These are phyloP conservation scores for Cryptococcus sp. DNA, from an alignment of 1,284 basidiomycete genomes.

Conservation along the genomic window DNA sequence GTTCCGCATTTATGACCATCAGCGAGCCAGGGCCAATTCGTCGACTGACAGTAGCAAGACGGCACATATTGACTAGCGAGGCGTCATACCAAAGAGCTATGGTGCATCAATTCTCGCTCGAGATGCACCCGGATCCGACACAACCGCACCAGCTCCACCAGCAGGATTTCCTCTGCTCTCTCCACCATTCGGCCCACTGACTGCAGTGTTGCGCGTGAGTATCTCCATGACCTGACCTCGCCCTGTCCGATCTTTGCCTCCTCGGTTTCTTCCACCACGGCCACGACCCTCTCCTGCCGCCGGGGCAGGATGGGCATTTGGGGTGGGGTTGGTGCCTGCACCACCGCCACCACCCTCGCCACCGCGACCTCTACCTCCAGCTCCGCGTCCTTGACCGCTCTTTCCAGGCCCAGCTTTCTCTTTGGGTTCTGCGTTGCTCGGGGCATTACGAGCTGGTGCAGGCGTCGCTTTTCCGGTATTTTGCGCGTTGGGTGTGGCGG, in stretches of 20 bases:
- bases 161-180: neutral
- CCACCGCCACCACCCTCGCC: neutral
- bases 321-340: neutral
- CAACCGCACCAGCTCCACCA: neutral
- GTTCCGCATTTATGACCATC: too few species aligned
- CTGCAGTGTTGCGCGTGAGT: slow-evolving; percentile 17
- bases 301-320: neutral
- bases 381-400: slow-evolving; percentile 1
- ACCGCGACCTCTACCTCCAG: slow-evolving; percentile 6
- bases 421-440: too few species aligned
- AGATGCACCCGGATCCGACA: neutral
- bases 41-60: too few species aligned
- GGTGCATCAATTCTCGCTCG: slow-evolving; percentile 1
- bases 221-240: slow-evolving; percentile 25
- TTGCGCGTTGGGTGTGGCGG: neutral
- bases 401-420: too few species aligned
- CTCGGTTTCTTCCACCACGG: slow-evolving; percentile 10
- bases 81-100: too few species aligned
- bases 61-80: too few species aligned
- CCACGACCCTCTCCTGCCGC: slow-evolving; percentile 3
- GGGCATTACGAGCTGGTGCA: neutral
- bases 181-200: neutral
- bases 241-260: slow-evolving; percentile 17
- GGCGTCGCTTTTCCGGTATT: neutral
- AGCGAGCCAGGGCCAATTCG: too few species aligned